phyloP scores from a whole-genome alignment of 441 rosid species.

The Lepidium campestre region DNA sequence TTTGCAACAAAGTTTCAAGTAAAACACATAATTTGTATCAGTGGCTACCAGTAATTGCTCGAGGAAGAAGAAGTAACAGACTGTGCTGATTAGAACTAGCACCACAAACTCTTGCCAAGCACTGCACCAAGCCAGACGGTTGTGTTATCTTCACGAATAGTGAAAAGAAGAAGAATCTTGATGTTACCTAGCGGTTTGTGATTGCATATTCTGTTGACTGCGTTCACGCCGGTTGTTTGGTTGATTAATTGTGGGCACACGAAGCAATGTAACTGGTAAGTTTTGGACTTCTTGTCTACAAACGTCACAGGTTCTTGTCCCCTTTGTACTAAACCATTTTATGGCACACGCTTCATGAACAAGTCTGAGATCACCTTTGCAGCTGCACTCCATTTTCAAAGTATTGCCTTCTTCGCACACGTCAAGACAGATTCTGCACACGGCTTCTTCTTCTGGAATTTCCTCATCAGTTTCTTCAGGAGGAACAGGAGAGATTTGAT shows the following conservation, averaged over 20 bases:
- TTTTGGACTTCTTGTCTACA: conserved; percentile 80
- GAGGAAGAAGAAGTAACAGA: conserved; percentile 96
- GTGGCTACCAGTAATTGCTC: conserved; percentile 85
- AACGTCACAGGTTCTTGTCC: conserved; percentile 87
- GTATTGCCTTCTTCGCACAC: conserved; percentile 82
- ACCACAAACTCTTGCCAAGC: conserved; percentile 97
- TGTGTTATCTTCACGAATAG: conserved; percentile 5
- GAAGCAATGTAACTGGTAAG: conserved; percentile 84
- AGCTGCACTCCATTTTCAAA: conserved; percentile 97
- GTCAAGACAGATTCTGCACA: conserved; percentile 89
- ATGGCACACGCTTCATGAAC: conserved; percentile 89
- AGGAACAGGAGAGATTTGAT: conserved; percentile 51
- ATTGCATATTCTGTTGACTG: conserved; percentile 37
- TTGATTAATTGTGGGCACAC: conserved; percentile 42
- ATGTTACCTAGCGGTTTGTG: conserved; percentile 59
- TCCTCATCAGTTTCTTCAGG: conserved; percentile 69
- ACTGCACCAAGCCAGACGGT: conserved; percentile 44
- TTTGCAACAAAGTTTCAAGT: background rate
- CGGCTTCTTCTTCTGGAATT: conserved; percentile 96
- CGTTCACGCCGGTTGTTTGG: conserved; percentile 43
- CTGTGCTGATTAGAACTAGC: conserved; percentile 82
- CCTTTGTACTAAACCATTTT: conserved; percentile 84
- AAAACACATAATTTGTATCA: background rate
- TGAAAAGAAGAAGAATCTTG: background rate
- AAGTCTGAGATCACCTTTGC: conserved; percentile 92